Conservation (phyloP, 495 filamentous ascomycete genomes). For the Xylaria palmicola region DNA sequence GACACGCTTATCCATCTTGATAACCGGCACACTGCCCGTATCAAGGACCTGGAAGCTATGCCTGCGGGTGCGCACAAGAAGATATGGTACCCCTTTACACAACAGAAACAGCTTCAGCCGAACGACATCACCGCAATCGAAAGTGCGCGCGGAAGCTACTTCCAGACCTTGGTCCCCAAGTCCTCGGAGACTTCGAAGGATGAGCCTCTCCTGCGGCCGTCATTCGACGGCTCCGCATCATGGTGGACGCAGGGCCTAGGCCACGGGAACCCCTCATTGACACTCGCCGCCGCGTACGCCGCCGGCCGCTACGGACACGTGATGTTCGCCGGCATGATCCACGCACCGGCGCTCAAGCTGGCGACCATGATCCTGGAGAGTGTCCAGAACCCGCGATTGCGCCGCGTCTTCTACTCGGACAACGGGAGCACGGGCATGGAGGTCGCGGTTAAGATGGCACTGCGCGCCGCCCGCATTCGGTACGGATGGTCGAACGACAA, state of each 20-base stretch:
- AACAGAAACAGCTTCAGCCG: slow-evolving; percentile 60
- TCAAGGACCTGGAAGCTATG: slow-evolving; percentile 60
- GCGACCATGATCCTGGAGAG: slow-evolving; percentile 58
- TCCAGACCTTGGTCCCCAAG: slow-evolving; percentile 54
- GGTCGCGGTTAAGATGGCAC: slow-evolving; percentile 77
- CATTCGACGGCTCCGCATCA: slow-evolving; percentile 76
- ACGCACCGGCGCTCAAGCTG: slow-evolving; percentile 67
- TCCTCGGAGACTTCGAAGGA: background rate
- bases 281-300: slow-evolving; percentile 71
- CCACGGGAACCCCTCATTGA: slow-evolving; percentile 65
- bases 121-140: slow-evolving; percentile 68
- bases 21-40: slow-evolving; percentile 48
- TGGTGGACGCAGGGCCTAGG: slow-evolving; percentile 88
- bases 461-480: slow-evolving; percentile 59
- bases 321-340: slow-evolving; percentile 74
- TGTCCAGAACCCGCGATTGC: slow-evolving; percentile 58
- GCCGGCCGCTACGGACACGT: slow-evolving; percentile 83
- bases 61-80: slow-evolving; percentile 49
- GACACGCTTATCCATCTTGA: slow-evolving; percentile 49
- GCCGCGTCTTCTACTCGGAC: slow-evolving; percentile 72
- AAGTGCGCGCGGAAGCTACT: slow-evolving; percentile 72
- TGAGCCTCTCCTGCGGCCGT: slow-evolving; percentile 48
- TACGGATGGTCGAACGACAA: slow-evolving; percentile 60
- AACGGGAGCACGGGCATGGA: slow-evolving; percentile 79
- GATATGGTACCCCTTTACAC: slow-evolving; percentile 84